These are phyloP conservation scores for Coccomyxa sp. DNA, from an alignment of 139 green algal species.

Conservation along the genomic window DNA sequence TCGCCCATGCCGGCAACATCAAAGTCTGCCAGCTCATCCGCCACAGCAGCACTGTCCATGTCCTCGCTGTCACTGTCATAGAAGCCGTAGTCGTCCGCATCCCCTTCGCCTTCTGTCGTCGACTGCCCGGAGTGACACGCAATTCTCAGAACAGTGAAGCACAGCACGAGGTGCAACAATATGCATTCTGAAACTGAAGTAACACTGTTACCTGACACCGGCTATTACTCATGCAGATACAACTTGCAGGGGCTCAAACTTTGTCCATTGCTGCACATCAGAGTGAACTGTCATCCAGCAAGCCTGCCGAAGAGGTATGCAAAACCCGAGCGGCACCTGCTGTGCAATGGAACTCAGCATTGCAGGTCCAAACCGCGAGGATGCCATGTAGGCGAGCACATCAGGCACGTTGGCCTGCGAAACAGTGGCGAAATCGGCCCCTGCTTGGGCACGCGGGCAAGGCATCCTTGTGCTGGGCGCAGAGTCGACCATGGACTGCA, in stretches of 20 bases:
- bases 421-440: neutral
- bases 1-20: neutral
- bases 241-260: neutral
- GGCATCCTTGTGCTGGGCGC: neutral
- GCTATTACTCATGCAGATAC: too few relatives aligned
- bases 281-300: neutral
- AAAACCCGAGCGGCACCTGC: neutral
- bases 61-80: too few relatives aligned
- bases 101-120: too few relatives aligned
- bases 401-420: neutral
- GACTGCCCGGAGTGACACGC: too few relatives aligned
- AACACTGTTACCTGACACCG: too few relatives aligned
- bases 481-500: neutral
- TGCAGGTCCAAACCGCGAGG: neutral
- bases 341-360: neutral
- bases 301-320: neutral
- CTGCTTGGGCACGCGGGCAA: neutral
- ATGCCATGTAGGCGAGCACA: neutral
- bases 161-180: too few relatives aligned
- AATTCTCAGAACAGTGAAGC: too few relatives aligned
- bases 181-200: too few relatives aligned
- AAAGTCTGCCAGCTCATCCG: neutral
- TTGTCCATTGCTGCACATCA: neutral
- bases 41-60: neutral
- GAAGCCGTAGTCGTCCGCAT: too few relatives aligned